These are phyloP conservation scores for Mallotus japonicus DNA, from an alignment of 441 rosid species.

Conservation along the genomic window DNA sequence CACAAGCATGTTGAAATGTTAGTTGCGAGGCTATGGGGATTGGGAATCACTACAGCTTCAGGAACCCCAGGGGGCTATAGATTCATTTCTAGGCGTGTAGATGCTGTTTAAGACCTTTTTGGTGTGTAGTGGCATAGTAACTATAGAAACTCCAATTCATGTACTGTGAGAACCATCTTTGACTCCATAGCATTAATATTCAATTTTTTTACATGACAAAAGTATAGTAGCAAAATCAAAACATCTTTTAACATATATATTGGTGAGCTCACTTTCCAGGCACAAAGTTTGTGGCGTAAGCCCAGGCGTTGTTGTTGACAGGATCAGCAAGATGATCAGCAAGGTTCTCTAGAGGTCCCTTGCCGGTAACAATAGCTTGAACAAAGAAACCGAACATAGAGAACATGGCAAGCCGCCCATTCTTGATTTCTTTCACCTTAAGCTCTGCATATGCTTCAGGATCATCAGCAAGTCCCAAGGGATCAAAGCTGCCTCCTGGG, in stretches of 20 bases:
- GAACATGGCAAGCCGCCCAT: conserved; percentile 53
- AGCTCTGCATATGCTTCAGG: conserved; percentile 55
- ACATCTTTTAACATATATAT: background rate
- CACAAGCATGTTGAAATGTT: background rate
- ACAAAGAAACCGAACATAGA: conserved; percentile 62
- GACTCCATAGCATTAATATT: background rate
- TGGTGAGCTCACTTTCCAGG: conserved; percentile 45
- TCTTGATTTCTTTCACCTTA: conserved; percentile 53
- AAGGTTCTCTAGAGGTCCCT: conserved; percentile 52
- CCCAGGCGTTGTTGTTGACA: conserved; percentile 62
- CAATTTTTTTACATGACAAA: background rate
- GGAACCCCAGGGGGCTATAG: background rate
- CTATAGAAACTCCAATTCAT: background rate
- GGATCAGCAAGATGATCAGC: conserved; percentile 56
- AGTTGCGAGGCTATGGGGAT: background rate
- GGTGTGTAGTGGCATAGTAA: background rate
- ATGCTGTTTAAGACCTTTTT: background rate
- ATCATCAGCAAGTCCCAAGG: conserved; percentile 49
- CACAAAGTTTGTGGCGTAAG: conserved; percentile 55
- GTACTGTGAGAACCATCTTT: background rate
- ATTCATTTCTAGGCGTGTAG: background rate
- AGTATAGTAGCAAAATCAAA: background rate
- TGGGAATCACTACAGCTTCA: background rate
- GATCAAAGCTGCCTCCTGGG: conserved; percentile 61
- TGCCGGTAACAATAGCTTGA: conserved; percentile 55